phyloP scores from a whole-genome alignment of 2,329 filamentous ascomycete species.

The Aspergillus calidoustus region DNA sequence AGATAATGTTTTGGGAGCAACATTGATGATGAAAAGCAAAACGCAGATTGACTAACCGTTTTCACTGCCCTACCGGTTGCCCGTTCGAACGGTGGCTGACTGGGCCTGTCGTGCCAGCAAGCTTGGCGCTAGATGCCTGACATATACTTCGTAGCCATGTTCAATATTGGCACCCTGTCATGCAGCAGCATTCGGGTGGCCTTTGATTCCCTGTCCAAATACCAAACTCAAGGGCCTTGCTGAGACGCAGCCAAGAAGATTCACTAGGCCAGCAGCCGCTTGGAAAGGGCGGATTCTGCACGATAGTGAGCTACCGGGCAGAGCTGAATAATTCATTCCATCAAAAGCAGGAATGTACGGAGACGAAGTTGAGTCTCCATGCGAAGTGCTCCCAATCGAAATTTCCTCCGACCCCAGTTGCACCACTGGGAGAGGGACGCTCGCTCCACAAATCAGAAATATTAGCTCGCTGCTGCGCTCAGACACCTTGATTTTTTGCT shows the following conservation, averaged over 20 bases:
- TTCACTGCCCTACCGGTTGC: background rate
- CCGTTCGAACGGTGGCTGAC: background rate
- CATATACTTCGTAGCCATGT: background rate
- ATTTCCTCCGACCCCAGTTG: background rate
- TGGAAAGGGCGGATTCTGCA: background rate
- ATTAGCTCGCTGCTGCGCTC: background rate
- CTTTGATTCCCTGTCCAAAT: background rate
- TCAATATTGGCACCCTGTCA: too few species aligned
- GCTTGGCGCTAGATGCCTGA: slow-evolving; percentile 1
- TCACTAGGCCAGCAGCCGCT: background rate
- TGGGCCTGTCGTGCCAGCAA: background rate
- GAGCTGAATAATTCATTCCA: background rate
- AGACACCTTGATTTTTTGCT: background rate
- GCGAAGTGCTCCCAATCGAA: background rate
- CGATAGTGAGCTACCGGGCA: background rate
- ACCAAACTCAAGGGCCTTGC: background rate
- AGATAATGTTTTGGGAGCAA: background rate
- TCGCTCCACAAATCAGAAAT: background rate
- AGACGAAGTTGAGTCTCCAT: background rate
- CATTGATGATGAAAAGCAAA: background rate
- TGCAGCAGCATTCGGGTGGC: background rate
- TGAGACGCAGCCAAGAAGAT: background rate
- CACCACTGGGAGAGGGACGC: background rate
- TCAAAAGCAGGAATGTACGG: background rate
- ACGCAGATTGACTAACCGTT: background rate